Base-by-base conservation (phyloP, 176 grass and related monocot genomes). In the Hsuehochloa calcarea region DNA sequence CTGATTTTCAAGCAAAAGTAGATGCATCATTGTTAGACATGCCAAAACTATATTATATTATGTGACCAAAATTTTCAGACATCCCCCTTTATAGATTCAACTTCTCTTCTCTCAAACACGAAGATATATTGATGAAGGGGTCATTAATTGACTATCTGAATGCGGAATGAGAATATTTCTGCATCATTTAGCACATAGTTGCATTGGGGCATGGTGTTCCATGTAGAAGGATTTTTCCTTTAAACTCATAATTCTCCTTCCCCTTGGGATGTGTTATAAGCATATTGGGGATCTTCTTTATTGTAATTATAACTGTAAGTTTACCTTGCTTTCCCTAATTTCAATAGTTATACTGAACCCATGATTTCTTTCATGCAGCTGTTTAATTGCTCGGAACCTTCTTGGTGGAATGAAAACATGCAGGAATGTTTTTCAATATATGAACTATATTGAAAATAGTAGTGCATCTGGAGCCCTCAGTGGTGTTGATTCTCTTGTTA, bases 401-500 rank as follows among this genome's bases (percentile, higher is more conserved):
- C 89, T 98, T 79, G 83, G 87, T 78, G 93, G 96, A 90, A 93
- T 98, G 93, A 98, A 95, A 89, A 98, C 96, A 62, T 98, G 96
- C 85, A 84, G 68, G 56, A 91, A 98, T 80, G 91, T 95, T 85
- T 95, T 85, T 84, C 91, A 95, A 16, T 93, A 93, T 91, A 94
- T 95, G 91, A 89, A 89, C 80, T 90, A 93, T 77, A 84, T 93
- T 83, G 91, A 93, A 75, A 92, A 89, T 70, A 92, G 85, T 58
- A 85, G 75, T 47, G 49, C 84, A 85, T 88, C 89, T 87, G 93
- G 93, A 84, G 66, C 86, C 65, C 82, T 88, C 87, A 89, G 75
- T 77, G 88, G 85, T 80, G 87, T 82, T 70, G 92, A 88, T 90
- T 93, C 90, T 92, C 89, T 95, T 27, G 91, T 93, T 82, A 94